phyloP scores from a whole-genome alignment of 495 filamentous ascomycete genomes.

The Massariosphaeria phaeospora region DNA sequence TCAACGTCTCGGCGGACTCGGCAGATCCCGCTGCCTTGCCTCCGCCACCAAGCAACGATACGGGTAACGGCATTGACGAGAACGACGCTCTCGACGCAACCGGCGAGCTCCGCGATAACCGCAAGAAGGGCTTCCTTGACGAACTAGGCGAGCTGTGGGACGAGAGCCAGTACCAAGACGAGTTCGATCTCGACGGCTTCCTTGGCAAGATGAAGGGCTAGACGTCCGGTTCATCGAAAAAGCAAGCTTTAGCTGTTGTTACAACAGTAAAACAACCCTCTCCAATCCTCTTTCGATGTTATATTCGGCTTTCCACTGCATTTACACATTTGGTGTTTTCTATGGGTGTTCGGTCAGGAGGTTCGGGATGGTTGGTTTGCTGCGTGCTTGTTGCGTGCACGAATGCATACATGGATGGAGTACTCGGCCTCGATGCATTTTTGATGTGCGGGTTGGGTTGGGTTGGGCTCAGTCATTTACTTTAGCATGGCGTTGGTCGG shows the following conservation, averaged over 20 bases:
- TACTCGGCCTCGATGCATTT: background rate
- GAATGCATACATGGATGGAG: background rate
- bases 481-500: constrained; percentile 24
- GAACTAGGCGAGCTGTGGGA: constrained; percentile 96
- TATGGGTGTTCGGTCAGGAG: background rate
- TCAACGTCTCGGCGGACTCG: constrained; percentile 71
- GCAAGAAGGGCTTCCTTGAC: constrained; percentile 92
- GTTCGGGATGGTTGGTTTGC: background rate
- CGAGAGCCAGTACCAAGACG: constrained; percentile 91
- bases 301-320: background rate
- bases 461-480: background rate
- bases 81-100: constrained; percentile 93
- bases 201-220: constrained; percentile 75
- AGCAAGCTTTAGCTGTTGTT: background rate
- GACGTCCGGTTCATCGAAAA: background rate
- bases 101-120: constrained; percentile 87
- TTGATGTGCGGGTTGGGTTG: background rate
- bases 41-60: constrained; percentile 50
- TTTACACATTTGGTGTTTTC: background rate
- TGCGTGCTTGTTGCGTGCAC: background rate
- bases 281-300: background rate
- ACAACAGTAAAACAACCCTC: background rate
- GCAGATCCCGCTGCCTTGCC: constrained; percentile 63
- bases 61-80: constrained; percentile 52
- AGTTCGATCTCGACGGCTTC: constrained; percentile 91